phyloP scores from a whole-genome alignment of 352 stramenopile species.

The Aphanomyces euteiches region DNA sequence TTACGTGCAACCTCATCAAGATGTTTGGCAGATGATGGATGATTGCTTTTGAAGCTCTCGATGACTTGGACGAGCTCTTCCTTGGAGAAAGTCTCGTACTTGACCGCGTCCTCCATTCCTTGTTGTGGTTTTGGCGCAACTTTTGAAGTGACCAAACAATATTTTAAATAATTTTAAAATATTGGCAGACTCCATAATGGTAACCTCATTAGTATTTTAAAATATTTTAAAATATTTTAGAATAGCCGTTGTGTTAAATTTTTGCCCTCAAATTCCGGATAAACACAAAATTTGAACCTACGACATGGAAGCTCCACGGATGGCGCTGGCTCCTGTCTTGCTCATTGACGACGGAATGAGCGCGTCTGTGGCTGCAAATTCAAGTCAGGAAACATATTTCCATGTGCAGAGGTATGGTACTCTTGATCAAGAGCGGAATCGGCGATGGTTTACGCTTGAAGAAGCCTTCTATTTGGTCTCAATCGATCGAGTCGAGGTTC shows the following conservation, averaged over 20 bases:
- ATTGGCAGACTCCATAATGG: no score
- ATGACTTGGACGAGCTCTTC: slow-evolving; percentile 8
- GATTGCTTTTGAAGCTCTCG: background rate
- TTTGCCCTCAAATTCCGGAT: no score
- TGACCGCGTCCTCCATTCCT: background rate
- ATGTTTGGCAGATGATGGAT: background rate
- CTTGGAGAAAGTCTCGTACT: slow-evolving; percentile 23
- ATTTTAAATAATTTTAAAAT: no score
- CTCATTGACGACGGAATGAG: no score
- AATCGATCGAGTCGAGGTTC: background rate
- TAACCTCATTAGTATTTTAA: no score
- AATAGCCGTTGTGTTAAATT: no score
- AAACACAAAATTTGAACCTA: no score
- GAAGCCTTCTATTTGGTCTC: slow-evolving; percentile 4
- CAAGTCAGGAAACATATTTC: slow-evolving; percentile 2
- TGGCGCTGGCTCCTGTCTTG: no score
- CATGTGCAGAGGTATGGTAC: background rate
- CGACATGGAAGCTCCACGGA: no score
- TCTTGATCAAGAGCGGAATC: background rate
- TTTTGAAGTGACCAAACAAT: no score
- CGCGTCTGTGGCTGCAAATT: background rate
- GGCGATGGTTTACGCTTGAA: slow-evolving; percentile 20
- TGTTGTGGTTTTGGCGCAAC: no score
- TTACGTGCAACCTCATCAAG: background rate
- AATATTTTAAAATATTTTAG: no score